Percentiles rank a stretch among this genome's conserved stretches.
These are phyloP conservation scores for Clarkia xantiana DNA, from an alignment of 345 rosid species.

Conservation along the genomic window DNA sequence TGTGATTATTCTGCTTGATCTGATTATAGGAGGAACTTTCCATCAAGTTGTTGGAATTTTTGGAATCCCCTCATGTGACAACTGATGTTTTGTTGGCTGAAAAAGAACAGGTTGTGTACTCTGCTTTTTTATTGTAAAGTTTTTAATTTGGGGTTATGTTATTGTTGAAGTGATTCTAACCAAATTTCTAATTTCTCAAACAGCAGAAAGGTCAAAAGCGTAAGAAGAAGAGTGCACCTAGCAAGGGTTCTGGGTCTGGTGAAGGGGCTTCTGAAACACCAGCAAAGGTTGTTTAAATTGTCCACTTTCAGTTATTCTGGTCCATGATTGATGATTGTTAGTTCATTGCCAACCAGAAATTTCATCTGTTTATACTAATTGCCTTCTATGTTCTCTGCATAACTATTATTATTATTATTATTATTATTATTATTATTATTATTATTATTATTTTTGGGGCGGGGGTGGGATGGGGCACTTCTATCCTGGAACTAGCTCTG, in stretches of 20 bases:
- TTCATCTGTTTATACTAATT: too few species aligned
- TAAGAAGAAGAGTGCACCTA: conserved; percentile 22
- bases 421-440: too few species aligned
- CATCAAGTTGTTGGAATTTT: conserved; percentile 72
- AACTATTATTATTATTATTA: too few species aligned
- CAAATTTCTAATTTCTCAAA: not conserved
- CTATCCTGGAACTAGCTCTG: too few species aligned
- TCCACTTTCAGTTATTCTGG: conserved; percentile 1
- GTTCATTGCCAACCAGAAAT: not conserved
- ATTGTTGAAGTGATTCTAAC: not conserved
- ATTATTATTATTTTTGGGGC: too few species aligned
- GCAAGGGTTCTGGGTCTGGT: conserved; percentile 29
- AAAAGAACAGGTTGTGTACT: conserved; percentile 43
- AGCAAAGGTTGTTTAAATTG: conserved; percentile 84
- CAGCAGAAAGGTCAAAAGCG: conserved; percentile 50
- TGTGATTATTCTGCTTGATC: not conserved
- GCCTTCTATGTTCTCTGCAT: too few species aligned
- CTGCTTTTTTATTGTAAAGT: not conserved
- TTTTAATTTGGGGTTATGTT: not conserved
- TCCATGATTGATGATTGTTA: not conserved
- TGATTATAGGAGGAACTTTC: conserved; percentile 64
- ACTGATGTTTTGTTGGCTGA: conserved; percentile 76
- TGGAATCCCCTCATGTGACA: conserved; percentile 80
- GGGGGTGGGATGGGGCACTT: too few species aligned
- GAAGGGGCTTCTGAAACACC: conserved; percentile 36